phyloP scores from a whole-genome alignment of 768 basidiomycete species.

The Russula compacta region DNA sequence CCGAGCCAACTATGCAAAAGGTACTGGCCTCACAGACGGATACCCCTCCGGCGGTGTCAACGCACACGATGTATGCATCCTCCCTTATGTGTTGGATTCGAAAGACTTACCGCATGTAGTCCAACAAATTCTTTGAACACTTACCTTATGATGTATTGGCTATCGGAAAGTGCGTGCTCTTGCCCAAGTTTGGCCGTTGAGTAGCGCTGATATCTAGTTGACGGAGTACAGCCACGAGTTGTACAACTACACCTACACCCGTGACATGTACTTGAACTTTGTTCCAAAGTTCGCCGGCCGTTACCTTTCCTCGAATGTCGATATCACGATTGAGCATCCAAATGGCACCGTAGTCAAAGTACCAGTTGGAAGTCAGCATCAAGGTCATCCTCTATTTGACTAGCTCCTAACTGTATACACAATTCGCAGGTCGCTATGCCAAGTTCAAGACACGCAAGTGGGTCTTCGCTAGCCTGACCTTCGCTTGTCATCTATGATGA shows the following conservation, averaged over 20 bases:
- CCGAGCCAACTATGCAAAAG: conserved; percentile 27
- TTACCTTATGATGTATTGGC: conserved; percentile 77
- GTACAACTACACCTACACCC: conserved; percentile 57
- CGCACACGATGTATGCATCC: conserved; percentile 49
- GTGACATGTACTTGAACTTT: conserved; percentile 68
- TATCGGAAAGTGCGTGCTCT: conserved; percentile 66
- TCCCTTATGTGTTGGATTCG: not conserved
- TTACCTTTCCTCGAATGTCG: conserved; percentile 78
- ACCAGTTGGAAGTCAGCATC: conserved; percentile 36
- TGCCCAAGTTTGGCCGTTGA: no score
- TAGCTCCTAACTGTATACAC: not conserved
- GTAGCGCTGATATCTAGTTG: not conserved
- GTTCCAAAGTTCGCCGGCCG: conserved; percentile 55
- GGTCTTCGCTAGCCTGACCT: no score
- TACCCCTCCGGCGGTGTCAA: conserved; percentile 57
- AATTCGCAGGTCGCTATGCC: conserved; percentile 42
- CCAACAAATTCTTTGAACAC: conserved; percentile 64
- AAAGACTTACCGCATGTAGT: conserved; percentile 29
- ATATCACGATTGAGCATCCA: conserved; percentile 58
- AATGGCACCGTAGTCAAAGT: conserved; percentile 30
- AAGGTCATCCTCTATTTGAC: not conserved
- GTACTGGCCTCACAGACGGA: conserved; percentile 72
- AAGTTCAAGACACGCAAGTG: conserved; percentile 59
- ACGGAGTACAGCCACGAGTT: conserved; percentile 57
- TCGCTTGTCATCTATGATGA: not conserved